Base-by-base conservation (phyloP, 192 early-diverging fungal genomes). In the Entophlyctis helioformis region DNA sequence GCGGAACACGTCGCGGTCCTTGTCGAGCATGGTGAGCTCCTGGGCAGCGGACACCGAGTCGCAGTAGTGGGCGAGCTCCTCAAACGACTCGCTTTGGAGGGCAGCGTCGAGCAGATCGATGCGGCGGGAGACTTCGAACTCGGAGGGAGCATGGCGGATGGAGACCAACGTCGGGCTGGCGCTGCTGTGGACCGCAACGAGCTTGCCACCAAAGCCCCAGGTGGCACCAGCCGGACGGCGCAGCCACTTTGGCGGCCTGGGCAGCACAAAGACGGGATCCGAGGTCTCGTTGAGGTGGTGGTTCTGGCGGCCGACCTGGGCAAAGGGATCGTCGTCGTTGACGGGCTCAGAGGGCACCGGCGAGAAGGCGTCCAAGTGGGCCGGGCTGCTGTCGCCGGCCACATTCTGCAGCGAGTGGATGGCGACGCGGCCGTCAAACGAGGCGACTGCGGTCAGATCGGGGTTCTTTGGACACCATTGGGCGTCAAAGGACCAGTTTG, bases 401-500 rank as follows among this genome's bases (percentile, higher is more conserved):
- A n/a, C n/a, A 23, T 53, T n/a, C 62, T 76, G 82, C 15, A 96
- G 60, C 11, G 86, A 83, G 50, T 91, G 81, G n/a, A 97, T 60
- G 28, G 67, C 80, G 46, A 97, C 74, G 59, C 81, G 78, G n/a
- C 92, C 92, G 60, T 98, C 95, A 53, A 91, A 98, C 4, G 87
- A 89, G 6, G 90, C 80, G 23, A 84, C 80, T 23, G 80, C 80
- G 35, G 90, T 67, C 8, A 93, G 62, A 51, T 98, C 91, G 16
- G 95, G 95, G 59, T 98, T 96, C 37, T 80, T 60, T 47, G 84
- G 81, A 60, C 89, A 94, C 91, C 93, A 95, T 53, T 89, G 84
- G 36, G 87, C 89, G 51, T 96, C 90, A 63, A 95, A 96, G 10
- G 82, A 75, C 95, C 95, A 98, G 73, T 95, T 96, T 51, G 64